phyloP scores from a whole-genome alignment of 495 filamentous ascomycete genomes.

The Ascodesmis nigricans region DNA sequence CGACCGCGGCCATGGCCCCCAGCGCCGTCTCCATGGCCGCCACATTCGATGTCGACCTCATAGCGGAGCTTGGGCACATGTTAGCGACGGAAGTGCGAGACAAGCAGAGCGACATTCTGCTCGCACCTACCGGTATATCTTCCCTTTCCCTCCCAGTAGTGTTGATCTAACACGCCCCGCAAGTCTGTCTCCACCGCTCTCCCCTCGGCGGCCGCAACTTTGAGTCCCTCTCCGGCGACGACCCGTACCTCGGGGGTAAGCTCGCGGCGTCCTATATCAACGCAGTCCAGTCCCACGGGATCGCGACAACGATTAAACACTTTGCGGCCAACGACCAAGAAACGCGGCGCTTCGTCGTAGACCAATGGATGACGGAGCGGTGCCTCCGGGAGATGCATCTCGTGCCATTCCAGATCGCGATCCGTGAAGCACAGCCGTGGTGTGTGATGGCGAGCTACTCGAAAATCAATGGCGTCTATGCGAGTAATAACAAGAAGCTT shows the following conservation, averaged over 20 bases:
- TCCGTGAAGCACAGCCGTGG: constrained; percentile 39
- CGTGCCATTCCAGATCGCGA: constrained; percentile 48
- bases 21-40: constrained; percentile 20
- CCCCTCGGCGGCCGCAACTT: constrained; percentile 61
- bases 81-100: constrained; percentile 20
- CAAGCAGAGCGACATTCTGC: constrained; percentile 21
- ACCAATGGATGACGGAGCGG: constrained; percentile 43
- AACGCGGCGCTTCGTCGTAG: constrained; percentile 43
- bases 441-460: constrained; percentile 63
- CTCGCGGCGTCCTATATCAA: constrained; percentile 43
- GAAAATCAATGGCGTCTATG: constrained; percentile 48
- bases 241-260: constrained; percentile 47
- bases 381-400: constrained; percentile 60
- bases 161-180: neutral
- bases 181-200: constrained; percentile 38
- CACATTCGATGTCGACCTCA: constrained; percentile 20
- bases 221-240: constrained; percentile 50
- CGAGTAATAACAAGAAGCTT: constrained; percentile 40
- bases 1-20: constrained; percentile 20
- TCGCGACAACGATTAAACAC: constrained; percentile 56
- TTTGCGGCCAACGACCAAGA: constrained; percentile 71
- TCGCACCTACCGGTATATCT: constrained; percentile 17
- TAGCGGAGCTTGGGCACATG: constrained; percentile 17
- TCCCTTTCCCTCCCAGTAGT: neutral
- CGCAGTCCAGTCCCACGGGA: constrained; percentile 47